Evolutionary conservation across 306 rosid species (phyloP).

Genomic region (Crataegus laevigata): DNA sequence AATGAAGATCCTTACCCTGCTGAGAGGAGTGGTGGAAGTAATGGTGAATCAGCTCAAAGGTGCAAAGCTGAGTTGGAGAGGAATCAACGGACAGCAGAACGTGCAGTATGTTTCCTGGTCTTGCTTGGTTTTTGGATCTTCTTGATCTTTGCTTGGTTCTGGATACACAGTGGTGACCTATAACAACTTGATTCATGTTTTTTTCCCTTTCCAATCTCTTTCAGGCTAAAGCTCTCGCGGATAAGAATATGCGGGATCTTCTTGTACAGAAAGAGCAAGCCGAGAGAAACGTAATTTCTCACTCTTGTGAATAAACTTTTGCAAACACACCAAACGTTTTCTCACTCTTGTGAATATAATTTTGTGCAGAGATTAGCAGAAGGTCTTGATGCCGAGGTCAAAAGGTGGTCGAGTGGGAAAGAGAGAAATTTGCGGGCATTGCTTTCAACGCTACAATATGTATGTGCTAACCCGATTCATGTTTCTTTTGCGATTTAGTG

Average conservation of each 20-base stretch:
- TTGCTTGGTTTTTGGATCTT: neutral
- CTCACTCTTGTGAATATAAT: constrained; percentile 20
- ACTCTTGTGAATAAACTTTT: neutral
- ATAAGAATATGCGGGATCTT: constrained; percentile 76
- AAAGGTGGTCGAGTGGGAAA: constrained; percentile 96
- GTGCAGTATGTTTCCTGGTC: constrained; percentile 59
- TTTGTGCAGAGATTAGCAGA: constrained; percentile 79
- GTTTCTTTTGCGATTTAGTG: neutral
- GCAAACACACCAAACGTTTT: neutral
- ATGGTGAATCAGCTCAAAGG: constrained; percentile 67
- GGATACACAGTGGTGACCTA: neutral
- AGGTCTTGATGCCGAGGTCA: constrained; percentile 75
- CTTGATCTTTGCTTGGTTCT: constrained; percentile 8
- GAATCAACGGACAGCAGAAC: constrained; percentile 77
- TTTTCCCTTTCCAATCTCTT: constrained; percentile 19
- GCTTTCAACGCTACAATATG: constrained; percentile 96
- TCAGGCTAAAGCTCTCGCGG: constrained; percentile 92
- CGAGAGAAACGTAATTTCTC: constrained; percentile 66
- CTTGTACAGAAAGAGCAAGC: constrained; percentile 82
- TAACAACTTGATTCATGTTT: constrained; percentile 18
- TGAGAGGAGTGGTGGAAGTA: constrained; percentile 43
- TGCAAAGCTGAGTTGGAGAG: constrained; percentile 71
- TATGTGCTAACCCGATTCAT: constrained; percentile 22
- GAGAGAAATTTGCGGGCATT: constrained; percentile 84
- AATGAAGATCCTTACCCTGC: constrained; percentile 33